Base-by-base conservation (phyloP, 768 basidiomycete species). In the Trametes elegans region DNA sequence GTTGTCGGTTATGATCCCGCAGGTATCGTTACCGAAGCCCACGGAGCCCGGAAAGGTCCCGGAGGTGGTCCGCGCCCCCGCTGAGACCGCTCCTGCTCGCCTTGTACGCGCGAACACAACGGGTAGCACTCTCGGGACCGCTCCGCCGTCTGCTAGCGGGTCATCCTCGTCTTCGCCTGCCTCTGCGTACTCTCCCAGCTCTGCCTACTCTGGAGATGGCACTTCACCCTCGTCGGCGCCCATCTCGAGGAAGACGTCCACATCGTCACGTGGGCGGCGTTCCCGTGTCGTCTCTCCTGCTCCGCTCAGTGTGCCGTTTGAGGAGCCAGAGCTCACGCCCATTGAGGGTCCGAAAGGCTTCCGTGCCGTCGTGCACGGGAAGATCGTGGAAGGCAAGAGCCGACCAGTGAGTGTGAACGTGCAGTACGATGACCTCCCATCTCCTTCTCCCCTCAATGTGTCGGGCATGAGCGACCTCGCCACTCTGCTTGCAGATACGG, bases 301-400 rank as follows among this genome's bases (percentile, higher is more conserved):
- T 19, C 8, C 49, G 16, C 52, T 24, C 16, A 49, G 26, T 19
- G 43, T 54, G 6, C 53, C 53, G 1, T 60, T 45, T n/a, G 66
- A 66, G n/a, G 59, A 62, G 36, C 59, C 65, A 0, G 49, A 57
- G 18, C 53, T 65, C 29, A 63, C 63, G 18, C 58, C 44, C 3
- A 58, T 61, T 27, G 46, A 63, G 3, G 61, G 59, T 0, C 65
- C 59, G 13, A 58, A 57, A 34, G 65, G 66, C 28, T 71, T 71
- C 62, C 64, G 46, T 40, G 71, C 71, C 2, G 66, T 72, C 23
- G 71, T 72, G 26, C 71, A 72, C 36, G 59, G 63, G 32, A 68
- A 67, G 54, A 63, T 64, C 0, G 40, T 52, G 0, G 64, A 66
- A 39, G 45, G 49, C 31, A 59, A 53, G 57, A 58, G 42, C 24